Base-by-base conservation (phyloP, 768 basidiomycete genomes). In the Cystofilobasidium capitatum region DNA sequence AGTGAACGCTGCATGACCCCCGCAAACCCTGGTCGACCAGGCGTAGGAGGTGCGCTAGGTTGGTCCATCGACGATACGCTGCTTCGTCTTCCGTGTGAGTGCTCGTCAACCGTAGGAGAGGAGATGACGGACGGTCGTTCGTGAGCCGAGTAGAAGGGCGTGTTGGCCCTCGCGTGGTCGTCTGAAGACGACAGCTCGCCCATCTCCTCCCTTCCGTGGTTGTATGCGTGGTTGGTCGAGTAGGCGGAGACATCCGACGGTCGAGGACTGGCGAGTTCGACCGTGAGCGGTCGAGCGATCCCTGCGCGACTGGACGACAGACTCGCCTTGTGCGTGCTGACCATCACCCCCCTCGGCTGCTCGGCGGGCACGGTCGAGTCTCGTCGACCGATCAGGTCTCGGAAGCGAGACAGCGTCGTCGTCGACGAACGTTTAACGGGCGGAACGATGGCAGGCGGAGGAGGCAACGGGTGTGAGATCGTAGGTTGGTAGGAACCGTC, bases 351-450 rank as follows among this genome's bases (percentile, higher is more conserved):
- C 51, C 51, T 8, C 26, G 51, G 51, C 29, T 22, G 29, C 20
- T 26, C 29, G 17, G 31, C 13, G 12, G 31, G 7, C 31, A 31
- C 14, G 2, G 51, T 31, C 20, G 31, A 8, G 29, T 16, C 9
- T 49, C 29, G 10, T 10, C 51, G 29, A 31, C 7, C 51, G 51
- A 55, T 31, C 16, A 55, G 33, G 51, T 55, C 51, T 13, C 51
- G 26, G 51, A 55, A 55, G 51, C 51, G 51, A 26, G 51, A 33
- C 14, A 55, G 51, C 7, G 51, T 55, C 51, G 51, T 55, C 51
- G 51, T 31, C 51, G 51, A 55, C 5, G 29, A 31, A 13, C 51
- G 51, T 31, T 55, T 55, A 31, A 33, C 29, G 7, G 7, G 29
- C 8, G 51, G 29, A 7, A 9, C 29, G 3, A 10, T 2, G 7